A percentile compares a stretch with the other conserved stretches of the same genome.
These are phyloP conservation scores for Puccinia coronata DNA, from an alignment of 1,284 basidiomycete species.

Conservation along the genomic window DNA sequence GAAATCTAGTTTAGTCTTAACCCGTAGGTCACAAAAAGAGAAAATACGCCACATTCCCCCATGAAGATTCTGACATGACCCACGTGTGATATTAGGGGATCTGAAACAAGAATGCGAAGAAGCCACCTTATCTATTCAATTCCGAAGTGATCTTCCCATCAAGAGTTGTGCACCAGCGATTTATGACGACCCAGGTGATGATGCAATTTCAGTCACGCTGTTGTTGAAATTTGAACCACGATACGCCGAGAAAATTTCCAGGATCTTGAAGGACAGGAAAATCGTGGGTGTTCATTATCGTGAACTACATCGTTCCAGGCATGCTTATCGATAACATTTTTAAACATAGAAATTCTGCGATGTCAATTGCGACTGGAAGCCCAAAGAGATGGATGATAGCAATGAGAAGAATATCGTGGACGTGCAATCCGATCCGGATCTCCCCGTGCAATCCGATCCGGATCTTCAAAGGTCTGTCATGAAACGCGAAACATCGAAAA, in stretches of 20 bases:
- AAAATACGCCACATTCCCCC: not conserved
- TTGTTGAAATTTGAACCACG: constrained; percentile 2
- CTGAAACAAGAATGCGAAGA: constrained; percentile 13
- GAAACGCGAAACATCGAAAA: constrained; percentile 28
- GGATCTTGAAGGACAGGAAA: constrained; percentile 24
- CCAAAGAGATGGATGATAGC: not conserved
- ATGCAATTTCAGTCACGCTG: not conserved
- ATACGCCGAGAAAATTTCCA: not conserved
- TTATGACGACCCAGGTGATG: constrained; percentile 3
- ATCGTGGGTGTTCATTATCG: constrained; percentile 19
- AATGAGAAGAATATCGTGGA: not conserved
- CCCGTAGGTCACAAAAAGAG: not conserved
- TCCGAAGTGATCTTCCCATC: constrained; percentile 6
- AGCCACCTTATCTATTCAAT: constrained; percentile 23
- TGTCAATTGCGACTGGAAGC: not conserved
- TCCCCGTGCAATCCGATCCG: not conserved
- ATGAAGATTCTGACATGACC: not conserved
- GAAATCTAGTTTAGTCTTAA: not conserved
- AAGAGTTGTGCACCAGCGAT: constrained; percentile 4
- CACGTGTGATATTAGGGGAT: not conserved
- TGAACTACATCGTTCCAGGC: not conserved
- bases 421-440: not conserved
- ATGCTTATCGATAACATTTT: not conserved
- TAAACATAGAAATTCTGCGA: constrained; percentile 5
- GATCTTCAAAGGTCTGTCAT: not conserved